phyloP scores from a whole-genome alignment of 192 early-diverging fungal species.

The Glomus cerebriforme region DNA sequence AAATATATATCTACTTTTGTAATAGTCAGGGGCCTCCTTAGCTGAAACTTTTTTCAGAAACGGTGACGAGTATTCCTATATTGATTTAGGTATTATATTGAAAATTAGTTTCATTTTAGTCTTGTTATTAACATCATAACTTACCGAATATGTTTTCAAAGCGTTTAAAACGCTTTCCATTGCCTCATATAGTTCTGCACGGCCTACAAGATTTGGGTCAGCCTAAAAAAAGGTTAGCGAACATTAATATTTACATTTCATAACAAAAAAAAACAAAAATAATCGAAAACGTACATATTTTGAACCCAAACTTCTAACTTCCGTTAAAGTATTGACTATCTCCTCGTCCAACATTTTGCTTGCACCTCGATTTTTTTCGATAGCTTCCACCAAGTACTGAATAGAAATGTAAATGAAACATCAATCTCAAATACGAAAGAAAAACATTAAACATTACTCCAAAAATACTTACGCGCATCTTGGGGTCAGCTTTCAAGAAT shows the following conservation, averaged over 20 bases:
- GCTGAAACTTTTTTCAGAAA: conserved; percentile 88
- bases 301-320: neutral
- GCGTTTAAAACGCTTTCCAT: conserved; percentile 82
- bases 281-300: neutral
- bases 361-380: neutral
- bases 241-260: neutral
- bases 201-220: conserved; percentile 80
- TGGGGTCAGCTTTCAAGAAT: neutral
- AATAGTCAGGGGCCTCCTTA: conserved; percentile 92
- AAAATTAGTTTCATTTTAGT: neutral
- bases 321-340: neutral
- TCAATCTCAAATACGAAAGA: neutral
- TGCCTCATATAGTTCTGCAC: conserved; percentile 90
- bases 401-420: neutral
- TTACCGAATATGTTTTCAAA: conserved; percentile 75
- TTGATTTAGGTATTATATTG: conserved; percentile 12
- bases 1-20: conserved; percentile 56
- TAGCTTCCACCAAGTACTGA: neutral
- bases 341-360: neutral
- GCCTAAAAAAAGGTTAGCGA: conserved; percentile 44
- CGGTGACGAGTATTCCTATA: conserved; percentile 75
- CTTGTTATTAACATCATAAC: neutral
- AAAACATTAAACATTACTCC: neutral
- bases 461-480: neutral
- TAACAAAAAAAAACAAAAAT: neutral